Percentiles rank a stretch among this genome's conserved stretches.
These are phyloP conservation scores for Didymella arachidicola DNA, from an alignment of 2,329 filamentous ascomycete genomes.

Conservation along the genomic window DNA sequence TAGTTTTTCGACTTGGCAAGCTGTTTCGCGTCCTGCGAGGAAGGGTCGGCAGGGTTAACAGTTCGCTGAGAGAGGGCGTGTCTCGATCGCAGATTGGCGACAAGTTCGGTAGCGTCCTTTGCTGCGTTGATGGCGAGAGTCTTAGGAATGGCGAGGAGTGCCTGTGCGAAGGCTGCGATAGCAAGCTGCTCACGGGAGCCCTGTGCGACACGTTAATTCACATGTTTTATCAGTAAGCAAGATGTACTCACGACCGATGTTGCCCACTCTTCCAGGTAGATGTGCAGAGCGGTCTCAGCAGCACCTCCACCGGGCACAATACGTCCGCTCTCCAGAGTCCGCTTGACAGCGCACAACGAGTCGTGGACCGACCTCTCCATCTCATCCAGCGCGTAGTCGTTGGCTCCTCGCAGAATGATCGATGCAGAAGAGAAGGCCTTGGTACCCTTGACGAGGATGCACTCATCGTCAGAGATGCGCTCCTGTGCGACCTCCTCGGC, in stretches of 20 bases:
- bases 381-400: constrained; percentile 96
- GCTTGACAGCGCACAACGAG: constrained; percentile 94
- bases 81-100: constrained; percentile 91
- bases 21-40: constrained; percentile 80
- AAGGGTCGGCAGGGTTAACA: constrained; percentile 67
- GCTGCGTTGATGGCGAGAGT: constrained; percentile 96
- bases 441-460: constrained; percentile 94
- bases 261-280: constrained; percentile 98
- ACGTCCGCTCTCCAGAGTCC: constrained; percentile 93
- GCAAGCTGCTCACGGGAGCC: constrained; percentile 95
- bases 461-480: constrained; percentile 98
- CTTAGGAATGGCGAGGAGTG: constrained; percentile 93
- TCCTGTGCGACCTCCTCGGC: constrained; percentile 98
- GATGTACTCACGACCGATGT: constrained; percentile 78
- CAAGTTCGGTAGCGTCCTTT: constrained; percentile 93
- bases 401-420: constrained; percentile 92
- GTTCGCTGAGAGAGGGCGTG: constrained; percentile 94
- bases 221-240: not conserved
- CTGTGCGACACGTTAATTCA: constrained; percentile 45
- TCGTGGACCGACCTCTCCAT: constrained; percentile 99
- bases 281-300: constrained; percentile 98
- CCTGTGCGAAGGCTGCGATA: constrained; percentile 95
- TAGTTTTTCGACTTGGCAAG: constrained; percentile 95
- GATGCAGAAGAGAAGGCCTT: constrained; percentile 94
- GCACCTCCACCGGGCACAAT: constrained; percentile 97